Evolutionary conservation across 2,329 filamentous ascomycete genomes (phyloP).

Genomic region (Hymenoscyphus salicellus): DNA sequence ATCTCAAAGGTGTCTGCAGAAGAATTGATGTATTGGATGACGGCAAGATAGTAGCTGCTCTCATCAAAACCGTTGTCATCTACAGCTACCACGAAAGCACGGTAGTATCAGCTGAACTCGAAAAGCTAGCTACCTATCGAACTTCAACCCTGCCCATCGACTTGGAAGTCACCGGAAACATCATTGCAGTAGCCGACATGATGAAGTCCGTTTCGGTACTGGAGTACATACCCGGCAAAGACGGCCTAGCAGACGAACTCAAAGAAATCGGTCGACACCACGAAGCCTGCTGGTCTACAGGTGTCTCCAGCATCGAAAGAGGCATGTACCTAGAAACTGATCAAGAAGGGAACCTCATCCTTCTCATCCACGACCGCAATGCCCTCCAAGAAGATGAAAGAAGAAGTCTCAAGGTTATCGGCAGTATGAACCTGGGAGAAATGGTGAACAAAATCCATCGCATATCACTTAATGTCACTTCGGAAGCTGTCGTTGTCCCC

Average conservation of each 20-base stretch:
- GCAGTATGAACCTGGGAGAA: slow-evolving; percentile 84
- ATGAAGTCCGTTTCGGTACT: slow-evolving; percentile 89
- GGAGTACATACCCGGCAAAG: slow-evolving; percentile 60
- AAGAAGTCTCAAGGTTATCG: slow-evolving; percentile 66
- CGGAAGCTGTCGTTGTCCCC: slow-evolving; percentile 69
- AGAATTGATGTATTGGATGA: slow-evolving; percentile 70
- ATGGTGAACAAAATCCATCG: slow-evolving; percentile 86
- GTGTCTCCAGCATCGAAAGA: slow-evolving; percentile 67
- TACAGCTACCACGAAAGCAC: slow-evolving; percentile 57
- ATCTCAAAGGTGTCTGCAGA: slow-evolving; percentile 76
- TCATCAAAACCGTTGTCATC: slow-evolving; percentile 80
- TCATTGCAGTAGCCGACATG: slow-evolving; percentile 82
- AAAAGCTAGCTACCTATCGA: slow-evolving; percentile 72
- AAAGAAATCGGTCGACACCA: slow-evolving; percentile 76
- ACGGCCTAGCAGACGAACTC: slow-evolving; percentile 60
- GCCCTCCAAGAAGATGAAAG: slow-evolving; percentile 74
- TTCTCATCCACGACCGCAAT: slow-evolving; percentile 69
- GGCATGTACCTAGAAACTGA: slow-evolving; percentile 81
- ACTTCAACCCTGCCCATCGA: slow-evolving; percentile 83
- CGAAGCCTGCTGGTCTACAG: slow-evolving; percentile 78
- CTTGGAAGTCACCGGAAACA: slow-evolving; percentile 67
- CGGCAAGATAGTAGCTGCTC: slow-evolving; percentile 75
- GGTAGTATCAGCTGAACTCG: slow-evolving; percentile 55
- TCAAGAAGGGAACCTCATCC: slow-evolving; percentile 80
- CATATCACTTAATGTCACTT: slow-evolving; percentile 63